A percentile compares a stretch with the other conserved stretches of the same genome.
Conservation (phyloP, 2,329 filamentous ascomycete genomes). For the Fusarium kyushuense region DNA sequence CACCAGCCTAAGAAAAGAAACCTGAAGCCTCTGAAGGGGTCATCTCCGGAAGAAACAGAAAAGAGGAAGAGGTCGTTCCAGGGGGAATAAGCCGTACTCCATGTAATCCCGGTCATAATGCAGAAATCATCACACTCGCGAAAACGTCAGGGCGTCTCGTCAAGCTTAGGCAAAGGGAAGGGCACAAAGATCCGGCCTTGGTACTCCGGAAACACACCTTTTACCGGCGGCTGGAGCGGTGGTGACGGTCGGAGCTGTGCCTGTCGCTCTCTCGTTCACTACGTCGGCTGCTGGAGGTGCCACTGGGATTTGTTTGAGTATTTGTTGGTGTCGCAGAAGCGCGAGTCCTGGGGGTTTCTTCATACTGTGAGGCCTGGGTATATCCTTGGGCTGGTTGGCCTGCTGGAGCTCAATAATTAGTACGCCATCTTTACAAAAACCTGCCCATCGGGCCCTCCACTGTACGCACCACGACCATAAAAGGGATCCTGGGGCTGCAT, state of each 20-base stretch:
- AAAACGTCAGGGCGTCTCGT: slow-evolving; percentile 41
- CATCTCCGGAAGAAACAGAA: slow-evolving; percentile 46
- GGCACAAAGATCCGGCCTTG: slow-evolving; percentile 38
- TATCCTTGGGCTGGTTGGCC: slow-evolving; percentile 57
- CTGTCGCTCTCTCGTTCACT: slow-evolving; percentile 59
- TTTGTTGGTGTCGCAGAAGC: slow-evolving; percentile 54
- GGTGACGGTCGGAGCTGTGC: slow-evolving; percentile 55
- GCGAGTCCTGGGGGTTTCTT: slow-evolving; percentile 58
- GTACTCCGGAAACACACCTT: slow-evolving; percentile 33
- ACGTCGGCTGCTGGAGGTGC: slow-evolving; percentile 55
- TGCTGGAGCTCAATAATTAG: slow-evolving; percentile 61
- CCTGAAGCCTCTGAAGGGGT: slow-evolving; percentile 36
- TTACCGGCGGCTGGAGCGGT: slow-evolving; percentile 56
- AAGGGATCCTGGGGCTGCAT: slow-evolving; percentile 65
- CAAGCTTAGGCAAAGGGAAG: slow-evolving; percentile 36
- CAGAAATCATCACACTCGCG: slow-evolving; percentile 50
- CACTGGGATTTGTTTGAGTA: slow-evolving; percentile 55
- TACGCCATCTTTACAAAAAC: slow-evolving; percentile 55
- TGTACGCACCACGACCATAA: slow-evolving; percentile 72
- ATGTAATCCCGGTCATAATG: slow-evolving; percentile 47
- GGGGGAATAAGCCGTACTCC: slow-evolving; percentile 45
- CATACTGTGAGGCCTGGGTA: slow-evolving; percentile 65
- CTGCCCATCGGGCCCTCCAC: slow-evolving; percentile 43
- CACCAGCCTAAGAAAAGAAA: slow-evolving; percentile 45
- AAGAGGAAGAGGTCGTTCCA: slow-evolving; percentile 47